phyloP scores from a whole-genome alignment of 495 filamentous ascomycete genomes.

The Jackrogersella multiformis region DNA sequence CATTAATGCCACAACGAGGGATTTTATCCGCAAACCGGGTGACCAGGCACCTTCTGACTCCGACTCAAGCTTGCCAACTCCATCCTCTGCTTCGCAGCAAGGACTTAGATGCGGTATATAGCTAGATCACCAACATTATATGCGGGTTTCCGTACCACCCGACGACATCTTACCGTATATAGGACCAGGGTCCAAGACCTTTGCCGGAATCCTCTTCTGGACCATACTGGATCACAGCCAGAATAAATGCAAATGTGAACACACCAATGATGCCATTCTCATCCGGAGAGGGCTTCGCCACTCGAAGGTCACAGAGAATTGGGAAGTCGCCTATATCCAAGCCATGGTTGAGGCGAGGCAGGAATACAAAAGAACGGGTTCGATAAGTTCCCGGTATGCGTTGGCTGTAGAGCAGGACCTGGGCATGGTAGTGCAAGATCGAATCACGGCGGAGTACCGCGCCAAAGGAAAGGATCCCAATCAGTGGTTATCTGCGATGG shows the following conservation, averaged over 20 bases:
- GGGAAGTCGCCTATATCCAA: conserved; percentile 12
- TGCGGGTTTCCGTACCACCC: conserved; percentile 21
- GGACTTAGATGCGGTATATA: conserved; percentile 27
- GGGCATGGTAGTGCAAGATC: background rate
- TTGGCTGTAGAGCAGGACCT: conserved; percentile 12
- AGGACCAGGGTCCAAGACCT: conserved; percentile 9
- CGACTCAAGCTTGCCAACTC: background rate
- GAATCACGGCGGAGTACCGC: conserved; percentile 4
- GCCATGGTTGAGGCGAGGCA: conserved; percentile 29
- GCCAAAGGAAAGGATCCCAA: conserved; percentile 10
- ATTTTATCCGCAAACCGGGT: background rate
- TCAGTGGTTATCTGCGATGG: conserved; percentile 5
- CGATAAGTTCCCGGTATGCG: conserved; percentile 8
- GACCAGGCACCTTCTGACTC: background rate
- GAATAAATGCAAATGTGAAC: conserved; percentile 1
- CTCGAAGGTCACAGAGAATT: conserved; percentile 13
- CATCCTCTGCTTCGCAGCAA: background rate
- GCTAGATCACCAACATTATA: conserved; percentile 21
- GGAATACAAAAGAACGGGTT: conserved; percentile 17
- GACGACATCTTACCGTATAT: conserved; percentile 29
- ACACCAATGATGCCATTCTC: background rate
- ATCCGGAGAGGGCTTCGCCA: conserved; percentile 3
- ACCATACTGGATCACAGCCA: conserved; percentile 18
- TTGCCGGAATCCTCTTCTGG: conserved; percentile 27
- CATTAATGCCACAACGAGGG: background rate